phyloP scores from a whole-genome alignment of 768 basidiomycete species.

The Strobilomyces confusus region DNA sequence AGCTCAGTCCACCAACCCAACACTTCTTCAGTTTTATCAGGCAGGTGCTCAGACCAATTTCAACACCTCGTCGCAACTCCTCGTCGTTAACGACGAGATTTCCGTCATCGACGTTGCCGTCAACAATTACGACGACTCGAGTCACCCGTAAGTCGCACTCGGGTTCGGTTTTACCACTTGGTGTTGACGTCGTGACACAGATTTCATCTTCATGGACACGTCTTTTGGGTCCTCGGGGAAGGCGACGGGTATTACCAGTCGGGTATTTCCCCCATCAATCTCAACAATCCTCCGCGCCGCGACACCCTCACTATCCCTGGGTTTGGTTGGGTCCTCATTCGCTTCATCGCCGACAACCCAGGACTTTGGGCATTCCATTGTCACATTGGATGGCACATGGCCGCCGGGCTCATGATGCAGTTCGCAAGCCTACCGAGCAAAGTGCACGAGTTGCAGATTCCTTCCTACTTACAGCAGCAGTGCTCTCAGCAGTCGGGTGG shows the following conservation, averaged over 20 bases:
- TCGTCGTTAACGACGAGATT: constrained; percentile 25
- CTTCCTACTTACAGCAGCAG: constrained; percentile 32
- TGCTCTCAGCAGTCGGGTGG: constrained; percentile 33
- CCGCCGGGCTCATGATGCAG: constrained; percentile 39
- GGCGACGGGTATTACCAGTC: constrained; percentile 33
- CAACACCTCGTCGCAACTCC: constrained; percentile 20
- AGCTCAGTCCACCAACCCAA: too few species aligned
- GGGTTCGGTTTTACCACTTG: background rate
- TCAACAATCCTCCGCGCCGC: constrained; percentile 36
- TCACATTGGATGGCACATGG: constrained; percentile 39
- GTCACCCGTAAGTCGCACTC: constrained; percentile 26
- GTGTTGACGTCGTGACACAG: constrained; percentile 9
- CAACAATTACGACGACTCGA: constrained; percentile 25
- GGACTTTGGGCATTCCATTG: constrained; percentile 48
- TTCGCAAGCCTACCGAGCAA: constrained; percentile 36
- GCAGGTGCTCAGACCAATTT: constrained; percentile 25
- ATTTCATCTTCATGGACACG: constrained; percentile 39
- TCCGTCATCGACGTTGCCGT: constrained; percentile 25
- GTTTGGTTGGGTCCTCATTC: constrained; percentile 35
- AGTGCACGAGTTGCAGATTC: constrained; percentile 33
- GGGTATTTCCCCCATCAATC: constrained; percentile 27
- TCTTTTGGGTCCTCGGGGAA: constrained; percentile 33
- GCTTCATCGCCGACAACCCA: constrained; percentile 42
- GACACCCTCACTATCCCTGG: constrained; percentile 41
- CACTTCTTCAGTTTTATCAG: constrained; percentile 25